Percentiles rank a stretch among this genome's conserved stretches.
Conservation (phyloP, 2,329 filamentous ascomycete genomes). For the Pseudopithomyces chartarum region DNA sequence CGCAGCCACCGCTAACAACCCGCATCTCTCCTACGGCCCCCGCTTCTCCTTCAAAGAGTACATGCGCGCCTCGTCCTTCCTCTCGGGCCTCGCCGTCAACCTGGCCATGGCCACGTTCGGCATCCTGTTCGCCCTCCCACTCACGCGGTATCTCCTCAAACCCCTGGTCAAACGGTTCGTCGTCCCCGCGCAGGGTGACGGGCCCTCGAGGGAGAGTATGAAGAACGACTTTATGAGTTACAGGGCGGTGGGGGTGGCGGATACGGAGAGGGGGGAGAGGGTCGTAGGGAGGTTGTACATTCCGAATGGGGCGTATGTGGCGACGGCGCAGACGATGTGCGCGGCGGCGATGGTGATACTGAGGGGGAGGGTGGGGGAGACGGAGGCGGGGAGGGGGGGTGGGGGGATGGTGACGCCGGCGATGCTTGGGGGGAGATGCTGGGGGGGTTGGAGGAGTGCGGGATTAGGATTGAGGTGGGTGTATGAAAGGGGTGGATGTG, state of each 20-base stretch:
- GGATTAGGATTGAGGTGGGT: constrained; percentile 60
- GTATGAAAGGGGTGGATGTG: too few relatives aligned
- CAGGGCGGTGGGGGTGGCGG: constrained; percentile 65
- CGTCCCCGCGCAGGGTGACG: constrained; percentile 34
- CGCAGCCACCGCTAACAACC: constrained; percentile 46
- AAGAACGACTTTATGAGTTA: constrained; percentile 67
- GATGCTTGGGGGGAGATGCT: constrained; percentile 70
- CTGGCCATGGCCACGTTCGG: constrained; percentile 52
- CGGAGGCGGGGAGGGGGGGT: constrained; percentile 57
- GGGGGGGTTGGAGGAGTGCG: constrained; percentile 64
- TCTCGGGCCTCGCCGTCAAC: constrained; percentile 57
- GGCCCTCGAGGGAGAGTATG: constrained; percentile 54
- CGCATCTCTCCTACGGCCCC: constrained; percentile 55
- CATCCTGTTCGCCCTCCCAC: constrained; percentile 55
- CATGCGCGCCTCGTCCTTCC: constrained; percentile 55
- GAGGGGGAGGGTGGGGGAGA: constrained; percentile 58
- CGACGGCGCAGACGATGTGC: constrained; percentile 68
- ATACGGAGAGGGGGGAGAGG: constrained; percentile 53
- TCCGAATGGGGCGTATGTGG: constrained; percentile 67
- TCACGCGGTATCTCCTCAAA: constrained; percentile 52
- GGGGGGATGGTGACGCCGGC: constrained; percentile 76
- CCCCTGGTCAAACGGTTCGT: constrained; percentile 37
- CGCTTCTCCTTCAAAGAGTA: constrained; percentile 64
- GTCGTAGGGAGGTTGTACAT: constrained; percentile 62
- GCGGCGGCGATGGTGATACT: constrained; percentile 70